Evolutionary conservation across 2,329 filamentous ascomycete species (phyloP), one percentile per base, ranked within the genome.

Genomic region (Mycosphaerella sp.): DNA sequence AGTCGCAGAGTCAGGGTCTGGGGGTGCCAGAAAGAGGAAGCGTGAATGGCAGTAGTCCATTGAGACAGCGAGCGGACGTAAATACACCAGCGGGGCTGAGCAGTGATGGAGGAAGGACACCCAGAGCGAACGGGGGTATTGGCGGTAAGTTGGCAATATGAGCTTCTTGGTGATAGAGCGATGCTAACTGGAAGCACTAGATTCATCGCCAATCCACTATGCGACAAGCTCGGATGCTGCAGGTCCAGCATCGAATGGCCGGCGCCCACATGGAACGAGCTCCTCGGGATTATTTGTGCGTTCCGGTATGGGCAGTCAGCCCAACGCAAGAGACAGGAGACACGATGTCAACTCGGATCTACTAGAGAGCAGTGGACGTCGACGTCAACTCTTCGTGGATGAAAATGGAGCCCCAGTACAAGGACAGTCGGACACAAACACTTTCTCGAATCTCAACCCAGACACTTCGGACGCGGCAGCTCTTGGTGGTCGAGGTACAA

Each of bases 171-270:
- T 70, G 51, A 66, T 49, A 58, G 17, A 38, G 12, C 34, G 12
- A 38, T 38, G 34, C 34, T 38, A 38, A 38, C n/a, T 10, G 5
- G 10, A 50, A 7, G 14, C 48, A 1, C 9, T 62, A 95, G 92
- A 91, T 66, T 97, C 92, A 0, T 97, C 92, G 1, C 92, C 92
- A 1, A 89, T 97, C 62, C 83, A 85, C 69, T 97, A 96, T 69
- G 88, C 89, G 53, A 84, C 89, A 36, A 95, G 89, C 71, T 95
- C 92, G 38, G 95, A 68, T 53, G 60, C 67, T 26, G 64, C 64
- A 31, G 65, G 59, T 10, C 66, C 66, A n/a, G 49, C 48, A 23
- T 55, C 58, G 1, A 73, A 74, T 49, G 73, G 80, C 59, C 77
- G 80, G 46, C 75, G 76, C 48, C 83, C 85, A 60, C 85, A 87